Evolutionary conservation across 2,329 filamentous ascomycete species (phyloP).

Genomic region (Diplodia sapinea): DNA sequence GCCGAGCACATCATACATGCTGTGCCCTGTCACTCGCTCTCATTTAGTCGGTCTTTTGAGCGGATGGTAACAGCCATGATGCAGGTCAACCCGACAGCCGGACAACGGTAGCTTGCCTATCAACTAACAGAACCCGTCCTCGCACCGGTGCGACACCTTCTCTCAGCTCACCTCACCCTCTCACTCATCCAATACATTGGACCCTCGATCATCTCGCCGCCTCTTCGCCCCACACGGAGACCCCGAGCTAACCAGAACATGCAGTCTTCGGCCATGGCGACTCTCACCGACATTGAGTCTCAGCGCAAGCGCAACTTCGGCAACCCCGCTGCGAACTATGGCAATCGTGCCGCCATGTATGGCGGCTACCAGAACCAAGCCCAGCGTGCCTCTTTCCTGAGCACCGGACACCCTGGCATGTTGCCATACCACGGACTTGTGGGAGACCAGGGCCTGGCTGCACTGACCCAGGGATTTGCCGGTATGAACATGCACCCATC

Average conservation of each 20-base stretch:
- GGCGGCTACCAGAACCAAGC: conserved; percentile 25
- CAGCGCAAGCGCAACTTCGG: conserved; percentile 32
- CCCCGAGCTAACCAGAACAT: background rate
- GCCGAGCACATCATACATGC: background rate
- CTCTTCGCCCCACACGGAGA: background rate
- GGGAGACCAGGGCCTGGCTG: conserved; percentile 30
- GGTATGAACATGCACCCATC: conserved; percentile 33
- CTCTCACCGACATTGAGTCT: conserved; percentile 29
- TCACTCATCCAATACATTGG: background rate
- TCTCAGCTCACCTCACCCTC: conserved; percentile 14
- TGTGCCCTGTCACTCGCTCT: background rate
- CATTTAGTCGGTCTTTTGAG: background rate
- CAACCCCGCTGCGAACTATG: conserved; percentile 27
- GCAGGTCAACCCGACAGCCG: conserved; percentile 30
- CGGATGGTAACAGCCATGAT: conserved; percentile 9
- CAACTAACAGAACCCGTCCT: conserved; percentile 30
- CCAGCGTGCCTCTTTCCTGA: conserved; percentile 27
- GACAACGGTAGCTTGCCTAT: conserved; percentile 32
- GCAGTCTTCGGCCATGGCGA: conserved; percentile 25
- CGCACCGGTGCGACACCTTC: conserved; percentile 26
- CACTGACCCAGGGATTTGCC: conserved; percentile 31
- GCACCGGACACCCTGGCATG: conserved; percentile 30
- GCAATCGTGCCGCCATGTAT: conserved; percentile 28
- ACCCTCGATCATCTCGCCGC: background rate
- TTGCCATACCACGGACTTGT: conserved; percentile 28